phyloP scores from a whole-genome alignment of 306 rosid species.

The Inga laurina region DNA sequence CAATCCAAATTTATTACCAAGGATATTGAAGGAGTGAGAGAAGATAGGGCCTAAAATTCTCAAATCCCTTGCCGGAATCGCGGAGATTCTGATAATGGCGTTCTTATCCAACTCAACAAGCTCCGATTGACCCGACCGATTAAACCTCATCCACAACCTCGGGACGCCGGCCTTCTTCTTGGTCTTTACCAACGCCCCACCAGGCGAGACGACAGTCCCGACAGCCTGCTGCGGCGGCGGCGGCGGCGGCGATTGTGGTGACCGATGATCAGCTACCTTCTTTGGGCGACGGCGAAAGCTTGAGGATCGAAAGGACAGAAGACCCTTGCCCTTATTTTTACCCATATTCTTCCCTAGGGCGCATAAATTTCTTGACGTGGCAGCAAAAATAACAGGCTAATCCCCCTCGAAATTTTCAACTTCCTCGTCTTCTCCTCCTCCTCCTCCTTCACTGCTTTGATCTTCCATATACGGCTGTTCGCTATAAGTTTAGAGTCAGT shows the following conservation, averaged over 20 bases:
- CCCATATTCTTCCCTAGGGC: constrained; percentile 46
- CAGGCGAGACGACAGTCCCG: constrained; percentile 24
- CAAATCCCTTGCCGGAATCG: constrained; percentile 84
- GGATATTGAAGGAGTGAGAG: constrained; percentile 92
- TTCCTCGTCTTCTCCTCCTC: background rate
- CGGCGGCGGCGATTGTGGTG: constrained; percentile 20
- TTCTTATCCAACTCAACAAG: constrained; percentile 83
- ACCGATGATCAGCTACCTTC: constrained; percentile 36
- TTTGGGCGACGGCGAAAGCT: constrained; percentile 61
- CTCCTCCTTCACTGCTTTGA: background rate
- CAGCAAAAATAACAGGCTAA: background rate
- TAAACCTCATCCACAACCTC: constrained; percentile 88
- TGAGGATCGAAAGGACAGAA: constrained; percentile 70
- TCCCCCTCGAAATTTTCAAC: background rate
- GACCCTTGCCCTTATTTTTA: constrained; percentile 29
- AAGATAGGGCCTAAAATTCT: constrained; percentile 91
- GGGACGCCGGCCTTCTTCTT: constrained; percentile 91
- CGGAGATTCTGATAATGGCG: constrained; percentile 73
- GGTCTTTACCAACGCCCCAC: constrained; percentile 41
- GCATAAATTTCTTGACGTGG: background rate
- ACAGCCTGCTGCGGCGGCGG: background rate
- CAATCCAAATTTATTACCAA: constrained; percentile 51
- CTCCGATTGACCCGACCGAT: constrained; percentile 74
- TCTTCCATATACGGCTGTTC: background rate
- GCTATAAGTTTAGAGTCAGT: too few species aligned